A percentile compares a stretch with the other conserved stretches of the same genome.
phyloP scores from a whole-genome alignment of 768 basidiomycete genomes.

The Tulasnella sp. region DNA sequence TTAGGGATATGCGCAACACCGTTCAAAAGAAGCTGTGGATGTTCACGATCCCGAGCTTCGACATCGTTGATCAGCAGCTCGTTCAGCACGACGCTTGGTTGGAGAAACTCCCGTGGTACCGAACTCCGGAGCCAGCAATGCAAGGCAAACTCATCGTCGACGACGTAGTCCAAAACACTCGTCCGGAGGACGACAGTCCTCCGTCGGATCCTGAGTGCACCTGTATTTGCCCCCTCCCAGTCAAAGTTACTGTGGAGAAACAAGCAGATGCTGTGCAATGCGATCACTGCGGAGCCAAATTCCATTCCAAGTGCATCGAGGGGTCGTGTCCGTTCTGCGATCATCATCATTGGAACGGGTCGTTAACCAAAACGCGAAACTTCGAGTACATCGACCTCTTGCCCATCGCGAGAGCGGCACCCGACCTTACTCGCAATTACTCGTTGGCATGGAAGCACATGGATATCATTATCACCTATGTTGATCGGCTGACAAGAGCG shows the following conservation, averaged over 20 bases:
- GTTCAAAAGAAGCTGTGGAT: constrained; percentile 66
- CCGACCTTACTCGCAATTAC: constrained; percentile 72
- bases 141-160: constrained; percentile 65
- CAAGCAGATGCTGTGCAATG: constrained; percentile 82
- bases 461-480: constrained; percentile 72
- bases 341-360: constrained; percentile 88
- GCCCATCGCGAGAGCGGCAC: constrained; percentile 64
- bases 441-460: constrained; percentile 77
- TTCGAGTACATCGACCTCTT: constrained; percentile 83
- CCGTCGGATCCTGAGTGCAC: constrained; percentile 79
- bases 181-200: constrained; percentile 73
- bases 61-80: constrained; percentile 66
- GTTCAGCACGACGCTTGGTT: constrained; percentile 67
- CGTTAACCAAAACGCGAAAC: constrained; percentile 73
- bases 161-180: constrained; percentile 71
- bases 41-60: constrained; percentile 69
- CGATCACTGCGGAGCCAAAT: constrained; percentile 77
- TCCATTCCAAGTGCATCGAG: constrained; percentile 79
- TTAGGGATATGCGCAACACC: constrained; percentile 70
- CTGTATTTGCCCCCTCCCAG: constrained; percentile 73
- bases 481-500: constrained; percentile 67
- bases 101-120: constrained; percentile 74
- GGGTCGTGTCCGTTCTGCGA: constrained; percentile 91
- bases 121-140: constrained; percentile 35
- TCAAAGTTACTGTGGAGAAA: constrained; percentile 36